phyloP scores from a whole-genome alignment of 2,329 filamentous ascomycete genomes.

The Coniochaeta sp. region DNA sequence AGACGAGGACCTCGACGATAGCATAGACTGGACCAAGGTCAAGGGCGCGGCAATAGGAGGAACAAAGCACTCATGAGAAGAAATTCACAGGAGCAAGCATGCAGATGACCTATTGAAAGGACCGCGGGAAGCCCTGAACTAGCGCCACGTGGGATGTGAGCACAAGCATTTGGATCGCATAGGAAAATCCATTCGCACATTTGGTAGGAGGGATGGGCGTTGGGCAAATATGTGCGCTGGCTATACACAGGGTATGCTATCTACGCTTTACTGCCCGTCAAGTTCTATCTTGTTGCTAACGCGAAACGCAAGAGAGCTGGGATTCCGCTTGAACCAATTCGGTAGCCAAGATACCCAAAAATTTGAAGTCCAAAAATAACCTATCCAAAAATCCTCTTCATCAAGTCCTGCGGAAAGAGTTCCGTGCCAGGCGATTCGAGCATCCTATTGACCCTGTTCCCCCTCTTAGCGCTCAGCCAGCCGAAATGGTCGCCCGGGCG shows the following conservation, averaged over 20 bases:
- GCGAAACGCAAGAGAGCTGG: background rate
- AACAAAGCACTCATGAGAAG: constrained; percentile 62
- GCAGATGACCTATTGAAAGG: background rate
- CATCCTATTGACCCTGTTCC: constrained; percentile 75
- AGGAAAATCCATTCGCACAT: background rate
- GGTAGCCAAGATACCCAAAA: constrained; percentile 10
- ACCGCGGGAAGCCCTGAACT: background rate
- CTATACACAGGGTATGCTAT: constrained; percentile 11
- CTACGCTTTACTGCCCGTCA: constrained; percentile 3
- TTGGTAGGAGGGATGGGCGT: background rate
- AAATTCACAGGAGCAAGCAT: background rate
- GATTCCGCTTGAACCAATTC: background rate
- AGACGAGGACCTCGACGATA: constrained; percentile 80
- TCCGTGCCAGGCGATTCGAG: constrained; percentile 61
- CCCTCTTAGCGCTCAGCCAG: constrained; percentile 67
- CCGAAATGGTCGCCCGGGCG: constrained; percentile 63
- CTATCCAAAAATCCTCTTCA: constrained; percentile 57
- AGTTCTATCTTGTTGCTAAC: background rate
- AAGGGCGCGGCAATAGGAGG: constrained; percentile 75
- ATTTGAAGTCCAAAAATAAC: constrained; percentile 3
- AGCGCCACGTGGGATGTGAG: background rate
- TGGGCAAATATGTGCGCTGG: background rate
- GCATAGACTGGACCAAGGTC: constrained; percentile 90
- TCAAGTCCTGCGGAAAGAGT: constrained; percentile 56
- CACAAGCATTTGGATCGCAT: background rate